Evolutionary conservation across 225 moss, liverwort and hornwort species (phyloP).

Genomic region (Straminergon stramineum): DNA sequence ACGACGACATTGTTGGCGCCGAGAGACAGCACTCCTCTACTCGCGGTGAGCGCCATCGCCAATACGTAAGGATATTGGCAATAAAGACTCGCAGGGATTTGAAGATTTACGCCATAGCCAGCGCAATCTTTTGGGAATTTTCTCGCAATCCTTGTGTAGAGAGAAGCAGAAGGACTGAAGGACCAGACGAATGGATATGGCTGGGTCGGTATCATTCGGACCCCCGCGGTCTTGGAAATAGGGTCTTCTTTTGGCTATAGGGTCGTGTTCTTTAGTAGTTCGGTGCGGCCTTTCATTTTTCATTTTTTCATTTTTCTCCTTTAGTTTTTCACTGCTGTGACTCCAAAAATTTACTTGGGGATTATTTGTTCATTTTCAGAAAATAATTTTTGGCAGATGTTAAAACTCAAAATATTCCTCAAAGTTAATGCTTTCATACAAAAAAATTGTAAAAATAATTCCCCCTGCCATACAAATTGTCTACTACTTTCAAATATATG

Average conservation of each 20-base stretch:
- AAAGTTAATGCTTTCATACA: no score
- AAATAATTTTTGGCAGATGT: background rate
- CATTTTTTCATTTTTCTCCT: background rate
- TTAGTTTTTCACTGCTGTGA: background rate
- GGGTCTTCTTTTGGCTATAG: background rate
- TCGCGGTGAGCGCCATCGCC: conserved; percentile 6
- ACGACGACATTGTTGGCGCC: background rate
- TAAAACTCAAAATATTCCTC: fast-evolving
- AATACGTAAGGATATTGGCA: background rate
- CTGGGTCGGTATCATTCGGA: background rate
- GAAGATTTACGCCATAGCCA: conserved; percentile 11
- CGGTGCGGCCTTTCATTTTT: background rate
- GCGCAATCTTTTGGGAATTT: background rate
- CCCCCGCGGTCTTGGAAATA: background rate
- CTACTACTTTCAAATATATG: background rate
- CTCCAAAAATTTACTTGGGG: background rate
- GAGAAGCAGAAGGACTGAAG: no score
- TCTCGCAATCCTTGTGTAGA: background rate
- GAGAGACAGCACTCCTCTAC: background rate
- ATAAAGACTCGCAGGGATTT: background rate
- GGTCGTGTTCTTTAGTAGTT: background rate
- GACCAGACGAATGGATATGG: background rate
- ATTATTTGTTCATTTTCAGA: background rate
- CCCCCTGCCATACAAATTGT: background rate
- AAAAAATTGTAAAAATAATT: background rate